Evolutionary conservation across 352 stramenopile genomes (phyloP).

Genomic region (Aphanomyces cochlioides): DNA sequence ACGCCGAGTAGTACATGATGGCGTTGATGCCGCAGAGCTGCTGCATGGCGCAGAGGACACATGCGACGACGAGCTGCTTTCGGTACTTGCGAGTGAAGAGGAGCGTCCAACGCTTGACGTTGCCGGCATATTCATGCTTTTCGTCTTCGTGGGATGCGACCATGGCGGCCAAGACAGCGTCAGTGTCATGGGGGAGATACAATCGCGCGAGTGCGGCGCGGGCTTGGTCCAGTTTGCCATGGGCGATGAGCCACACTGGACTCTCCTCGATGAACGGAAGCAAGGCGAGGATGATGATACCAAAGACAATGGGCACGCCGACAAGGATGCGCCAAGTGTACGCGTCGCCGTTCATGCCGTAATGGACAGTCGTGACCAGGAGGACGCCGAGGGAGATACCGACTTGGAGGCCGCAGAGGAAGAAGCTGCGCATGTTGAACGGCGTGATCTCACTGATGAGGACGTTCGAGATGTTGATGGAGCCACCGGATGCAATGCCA

Average conservation of each 20-base stretch:
- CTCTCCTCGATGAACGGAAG: conserved; percentile 20
- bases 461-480: conserved; percentile 40
- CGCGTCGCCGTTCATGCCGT: conserved; percentile 32
- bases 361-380: conserved; percentile 42
- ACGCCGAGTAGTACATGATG: conserved; percentile 68
- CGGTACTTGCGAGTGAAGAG: conserved; percentile 32
- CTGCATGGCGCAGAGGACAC: conserved; percentile 42
- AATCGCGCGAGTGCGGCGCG: neutral
- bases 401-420: conserved; percentile 41
- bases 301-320: conserved; percentile 52
- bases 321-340: conserved; percentile 40
- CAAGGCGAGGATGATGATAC: conserved; percentile 39
- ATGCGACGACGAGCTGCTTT: conserved; percentile 46
- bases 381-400: conserved; percentile 45
- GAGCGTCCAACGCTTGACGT: conserved; percentile 1
- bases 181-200: conserved; percentile 11
- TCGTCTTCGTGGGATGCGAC: conserved; percentile 17
- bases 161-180: conserved; percentile 7
- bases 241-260: conserved; percentile 20
- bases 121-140: neutral
- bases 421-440: conserved; percentile 39
- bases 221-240: conserved; percentile 2
- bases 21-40: conserved; percentile 67
- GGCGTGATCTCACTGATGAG: conserved; percentile 54
- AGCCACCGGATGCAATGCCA: conserved; percentile 50